Base-by-base conservation (phyloP, 164 flowering plant genomes). In the Magnolia sinica region DNA sequence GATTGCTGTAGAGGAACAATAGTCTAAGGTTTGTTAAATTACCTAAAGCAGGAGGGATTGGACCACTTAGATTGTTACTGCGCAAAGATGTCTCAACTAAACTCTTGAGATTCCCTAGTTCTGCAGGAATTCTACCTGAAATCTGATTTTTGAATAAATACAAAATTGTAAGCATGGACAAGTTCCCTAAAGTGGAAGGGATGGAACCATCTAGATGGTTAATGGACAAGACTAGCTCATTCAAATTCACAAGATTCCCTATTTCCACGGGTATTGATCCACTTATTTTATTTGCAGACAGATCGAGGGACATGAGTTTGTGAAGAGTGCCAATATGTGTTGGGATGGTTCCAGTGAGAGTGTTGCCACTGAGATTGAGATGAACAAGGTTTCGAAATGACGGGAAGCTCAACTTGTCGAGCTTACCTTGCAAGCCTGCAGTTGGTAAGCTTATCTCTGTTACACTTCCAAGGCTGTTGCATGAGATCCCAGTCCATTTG, bases 231-330 rank as follows among this genome's bases (percentile, higher is more conserved):
- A 5, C 70, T 6, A 72, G 37, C 64, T 55, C 18, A 24, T 27
- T 19, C 24, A 59, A 13, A 55, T 24, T 27, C 27, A 1, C 27
- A 0, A 76, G 58, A 7, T 45, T 37, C 49, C 72, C 72, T 1
- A 51, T 69, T 10, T 55, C 65, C 64, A 78, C 64, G 22, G 85
- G 85, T 7, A 83, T 31, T 0, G 77, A 7, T 2, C 83, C 80
- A 37, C 0, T 69, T 50, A 79, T 77, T 13, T 22, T 45, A 73
- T 65, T 65, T 24, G 4, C 2, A 22, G 68, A 22, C 14, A 71
- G 59, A 50, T 74, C 76, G 9, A 74, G 20, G 51, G 45, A 20
- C 10, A 63, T 66, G 69, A 74, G 59, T 49, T 66, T 74, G 61
- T 70, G 13, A 16, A 50, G 70, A 3, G 45, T 24, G 51, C 77